A percentile compares a stretch with the other conserved stretches of the same genome.
These are phyloP conservation scores for Saccharomycopsis lassenensis DNA, from an alignment of 805 yeast species.

Conservation along the genomic window DNA sequence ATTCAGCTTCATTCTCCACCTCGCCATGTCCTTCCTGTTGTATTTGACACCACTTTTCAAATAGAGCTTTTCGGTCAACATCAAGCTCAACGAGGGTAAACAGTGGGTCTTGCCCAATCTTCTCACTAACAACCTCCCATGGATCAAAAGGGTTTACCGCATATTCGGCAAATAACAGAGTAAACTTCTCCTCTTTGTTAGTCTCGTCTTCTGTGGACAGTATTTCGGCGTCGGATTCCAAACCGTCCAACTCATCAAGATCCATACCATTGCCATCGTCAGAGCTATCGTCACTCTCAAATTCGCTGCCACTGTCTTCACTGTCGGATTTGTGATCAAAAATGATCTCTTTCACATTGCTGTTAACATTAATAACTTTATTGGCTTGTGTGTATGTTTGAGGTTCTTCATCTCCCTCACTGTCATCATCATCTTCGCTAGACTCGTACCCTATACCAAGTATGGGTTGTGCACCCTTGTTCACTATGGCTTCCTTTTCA, in stretches of 20 bases:
- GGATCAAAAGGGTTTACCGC: constrained; percentile 33
- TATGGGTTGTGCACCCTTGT: background rate
- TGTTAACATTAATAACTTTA: background rate
- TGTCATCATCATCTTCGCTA: constrained; percentile 2
- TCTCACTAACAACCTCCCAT: constrained; percentile 37
- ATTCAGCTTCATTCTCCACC: background rate
- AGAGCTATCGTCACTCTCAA: constrained; percentile 18
- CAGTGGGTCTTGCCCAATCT: constrained; percentile 32
- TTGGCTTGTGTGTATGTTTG: background rate
- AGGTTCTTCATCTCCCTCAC: too few species aligned
- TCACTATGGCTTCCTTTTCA: background rate
- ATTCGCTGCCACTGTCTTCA: constrained; percentile 7
- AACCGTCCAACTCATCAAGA: constrained; percentile 19
- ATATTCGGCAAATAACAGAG: constrained; percentile 25
- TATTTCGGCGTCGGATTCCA: constrained; percentile 14
- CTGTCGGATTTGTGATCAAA: constrained; percentile 4
- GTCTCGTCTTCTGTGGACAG: constrained; percentile 16
- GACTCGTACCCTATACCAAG: constrained; percentile 4
- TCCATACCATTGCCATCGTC: constrained; percentile 20
- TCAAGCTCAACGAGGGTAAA: constrained; percentile 28
- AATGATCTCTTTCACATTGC: background rate
- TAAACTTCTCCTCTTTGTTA: constrained; percentile 21
- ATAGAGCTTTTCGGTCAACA: constrained; percentile 28
- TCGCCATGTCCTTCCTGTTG: constrained; percentile 4
- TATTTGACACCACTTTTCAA: constrained; percentile 35